These are phyloP conservation scores for Cryptosporidium tyzzeri DNA, from an alignment of 169 alveolate species.

Conservation along the genomic window DNA sequence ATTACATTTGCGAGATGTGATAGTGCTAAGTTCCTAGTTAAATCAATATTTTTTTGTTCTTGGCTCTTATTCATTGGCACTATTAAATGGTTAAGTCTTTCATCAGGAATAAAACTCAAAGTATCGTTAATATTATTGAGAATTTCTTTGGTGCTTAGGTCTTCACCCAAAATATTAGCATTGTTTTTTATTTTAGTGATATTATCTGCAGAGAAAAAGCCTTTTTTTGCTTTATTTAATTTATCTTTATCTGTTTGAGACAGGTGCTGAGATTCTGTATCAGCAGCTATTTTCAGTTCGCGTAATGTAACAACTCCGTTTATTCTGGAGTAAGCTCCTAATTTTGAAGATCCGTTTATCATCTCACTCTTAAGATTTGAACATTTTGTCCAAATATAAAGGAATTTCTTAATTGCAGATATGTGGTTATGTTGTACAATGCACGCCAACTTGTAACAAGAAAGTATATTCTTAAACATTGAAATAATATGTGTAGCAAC, in stretches of 20 bases:
- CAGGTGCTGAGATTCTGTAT: conserved; percentile 8
- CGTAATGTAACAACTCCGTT: conserved; percentile 48
- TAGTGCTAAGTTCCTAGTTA: conserved; percentile 26
- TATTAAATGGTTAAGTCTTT: conserved; percentile 11
- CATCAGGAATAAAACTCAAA: conserved; percentile 26
- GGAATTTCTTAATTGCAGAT: conserved; percentile 65
- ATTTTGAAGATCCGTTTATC: neutral
- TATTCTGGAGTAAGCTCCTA: conserved; percentile 16
- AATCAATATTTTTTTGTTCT: conserved; percentile 53
- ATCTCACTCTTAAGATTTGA: conserved; percentile 33
- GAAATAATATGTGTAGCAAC: conserved; percentile 43
- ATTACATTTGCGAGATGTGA: conserved; percentile 52
- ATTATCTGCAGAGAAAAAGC: conserved; percentile 24
- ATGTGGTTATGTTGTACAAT: conserved; percentile 55
- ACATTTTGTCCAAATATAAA: conserved; percentile 68
- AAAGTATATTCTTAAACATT: conserved; percentile 32
- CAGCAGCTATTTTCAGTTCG: conserved; percentile 40
- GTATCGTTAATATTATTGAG: conserved; percentile 17
- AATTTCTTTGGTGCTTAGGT: conserved; percentile 2
- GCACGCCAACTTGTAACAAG: conserved; percentile 42
- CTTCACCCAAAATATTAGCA: neutral
- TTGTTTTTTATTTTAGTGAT: neutral
- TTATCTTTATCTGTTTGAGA: conserved; percentile 22
- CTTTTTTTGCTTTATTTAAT: conserved; percentile 35
- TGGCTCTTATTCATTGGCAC: conserved; percentile 25